Conservation (phyloP, 2,329 filamentous ascomycete species). For the Aspergillus sp. region DNA sequence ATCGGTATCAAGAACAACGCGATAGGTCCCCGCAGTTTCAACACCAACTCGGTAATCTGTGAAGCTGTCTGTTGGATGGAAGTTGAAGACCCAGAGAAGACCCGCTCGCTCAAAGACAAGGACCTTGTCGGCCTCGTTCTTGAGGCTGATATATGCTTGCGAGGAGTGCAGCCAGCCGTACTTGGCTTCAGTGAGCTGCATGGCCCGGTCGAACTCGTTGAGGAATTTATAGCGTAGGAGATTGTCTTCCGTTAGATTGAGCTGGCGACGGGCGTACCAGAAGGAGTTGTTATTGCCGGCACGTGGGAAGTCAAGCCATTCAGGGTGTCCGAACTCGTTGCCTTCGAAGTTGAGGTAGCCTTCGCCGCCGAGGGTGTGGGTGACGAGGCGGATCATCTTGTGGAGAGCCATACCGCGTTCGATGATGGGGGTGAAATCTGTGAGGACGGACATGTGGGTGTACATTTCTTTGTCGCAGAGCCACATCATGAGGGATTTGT, state of each 20-base stretch:
- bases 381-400: constrained; percentile 96
- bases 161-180: constrained; percentile 85
- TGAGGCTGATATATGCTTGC: constrained; percentile 90
- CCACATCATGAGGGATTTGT: constrained; percentile 98
- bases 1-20: constrained; percentile 81
- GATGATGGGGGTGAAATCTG: constrained; percentile 82
- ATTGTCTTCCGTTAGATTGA: constrained; percentile 85
- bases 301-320: constrained; percentile 98
- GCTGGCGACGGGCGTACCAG: constrained; percentile 89
- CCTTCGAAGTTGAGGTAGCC: constrained; percentile 98
- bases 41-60: constrained; percentile 91
- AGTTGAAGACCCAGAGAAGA: constrained; percentile 93
- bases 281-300: constrained; percentile 91
- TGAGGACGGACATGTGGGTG: constrained; percentile 89
- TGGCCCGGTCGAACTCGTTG: constrained; percentile 88
- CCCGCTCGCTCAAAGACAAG: constrained; percentile 93
- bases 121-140: constrained; percentile 91
- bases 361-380: constrained; percentile 87
- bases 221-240: constrained; percentile 87
- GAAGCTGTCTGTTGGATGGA: constrained; percentile 81
- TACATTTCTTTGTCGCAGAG: constrained; percentile 97
- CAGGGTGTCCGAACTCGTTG: constrained; percentile 97
- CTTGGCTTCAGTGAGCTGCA: constrained; percentile 84
- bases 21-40: constrained; percentile 80
- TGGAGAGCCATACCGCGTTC: constrained; percentile 88